phyloP scores from a whole-genome alignment of 2,329 filamentous ascomycete species.

The Mycocentrospora acerina region DNA sequence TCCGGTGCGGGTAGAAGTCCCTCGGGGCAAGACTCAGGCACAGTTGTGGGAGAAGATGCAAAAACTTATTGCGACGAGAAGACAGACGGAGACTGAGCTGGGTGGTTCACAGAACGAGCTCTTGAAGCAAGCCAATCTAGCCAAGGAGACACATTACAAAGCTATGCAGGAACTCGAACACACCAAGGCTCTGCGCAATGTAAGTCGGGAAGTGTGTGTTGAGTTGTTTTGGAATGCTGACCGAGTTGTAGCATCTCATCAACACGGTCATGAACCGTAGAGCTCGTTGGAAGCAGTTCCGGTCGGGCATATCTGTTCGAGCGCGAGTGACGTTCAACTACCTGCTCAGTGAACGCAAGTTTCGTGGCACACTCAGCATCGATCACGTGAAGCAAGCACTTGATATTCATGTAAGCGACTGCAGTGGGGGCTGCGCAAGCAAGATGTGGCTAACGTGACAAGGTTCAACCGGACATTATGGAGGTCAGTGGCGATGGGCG shows the following conservation, averaged over 20 bases:
- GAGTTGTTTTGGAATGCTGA: slow-evolving; percentile 3
- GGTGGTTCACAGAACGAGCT: slow-evolving; percentile 39
- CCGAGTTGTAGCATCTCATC: slow-evolving; percentile 50
- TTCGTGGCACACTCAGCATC: slow-evolving; percentile 77
- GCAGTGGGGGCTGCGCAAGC: neutral
- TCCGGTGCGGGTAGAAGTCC: slow-evolving; percentile 30
- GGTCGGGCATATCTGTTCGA: slow-evolving; percentile 79
- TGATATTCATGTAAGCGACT: slow-evolving; percentile 65
- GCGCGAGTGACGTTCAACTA: slow-evolving; percentile 86
- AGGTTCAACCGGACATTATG: slow-evolving; percentile 69
- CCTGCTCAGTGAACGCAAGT: slow-evolving; percentile 84
- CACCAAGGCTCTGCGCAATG: slow-evolving; percentile 17
- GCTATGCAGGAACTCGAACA: slow-evolving; percentile 21
- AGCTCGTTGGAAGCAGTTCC: slow-evolving; percentile 77
- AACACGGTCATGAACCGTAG: slow-evolving; percentile 68
- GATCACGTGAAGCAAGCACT: slow-evolving; percentile 75
- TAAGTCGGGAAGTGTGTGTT: slow-evolving; percentile 7
- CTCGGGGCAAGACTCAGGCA: slow-evolving; percentile 32
- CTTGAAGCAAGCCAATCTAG: slow-evolving; percentile 24
- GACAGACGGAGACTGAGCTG: slow-evolving; percentile 30
- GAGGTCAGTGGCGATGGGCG: slow-evolving; percentile 69
- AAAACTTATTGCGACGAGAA: slow-evolving; percentile 30
- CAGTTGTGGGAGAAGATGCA: slow-evolving; percentile 34
- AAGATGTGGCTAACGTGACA: slow-evolving; percentile 6
- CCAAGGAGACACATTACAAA: slow-evolving; percentile 26